These are phyloP conservation scores for Craspedostauros australis DNA, from an alignment of 108 stramenopile species.

Conservation along the genomic window DNA sequence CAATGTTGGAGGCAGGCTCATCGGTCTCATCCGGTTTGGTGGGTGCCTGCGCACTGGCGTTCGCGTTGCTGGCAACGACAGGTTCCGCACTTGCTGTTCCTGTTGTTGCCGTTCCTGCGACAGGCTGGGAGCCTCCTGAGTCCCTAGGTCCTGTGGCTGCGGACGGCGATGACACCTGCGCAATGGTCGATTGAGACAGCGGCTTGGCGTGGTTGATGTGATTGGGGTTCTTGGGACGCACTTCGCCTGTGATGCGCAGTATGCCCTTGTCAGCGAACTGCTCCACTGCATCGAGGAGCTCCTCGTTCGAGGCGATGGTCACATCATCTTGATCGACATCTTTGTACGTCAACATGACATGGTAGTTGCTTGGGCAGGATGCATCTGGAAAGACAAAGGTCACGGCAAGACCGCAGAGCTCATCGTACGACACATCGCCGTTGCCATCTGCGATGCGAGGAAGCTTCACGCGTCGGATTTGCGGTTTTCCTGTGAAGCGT, in stretches of 20 bases:
- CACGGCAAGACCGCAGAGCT: conserved; percentile 35
- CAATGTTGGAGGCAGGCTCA: neutral
- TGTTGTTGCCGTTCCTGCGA: neutral
- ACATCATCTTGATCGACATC: conserved; percentile 71
- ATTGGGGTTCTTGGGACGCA: conserved; percentile 24
- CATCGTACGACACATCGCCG: conserved; percentile 38
- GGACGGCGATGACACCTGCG: too few relatives aligned
- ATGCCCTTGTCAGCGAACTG: conserved; percentile 38
- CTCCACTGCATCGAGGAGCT: conserved; percentile 61
- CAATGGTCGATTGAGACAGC: neutral
- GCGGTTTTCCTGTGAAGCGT: conserved; percentile 17
- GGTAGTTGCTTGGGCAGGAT: conserved; percentile 3
- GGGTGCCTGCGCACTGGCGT: neutral
- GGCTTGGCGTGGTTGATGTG: neutral
- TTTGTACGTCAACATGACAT: conserved; percentile 46
- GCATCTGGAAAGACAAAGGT: conserved; percentile 28
- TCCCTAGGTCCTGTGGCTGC: conserved; percentile 5
- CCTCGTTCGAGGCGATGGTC: conserved; percentile 56
- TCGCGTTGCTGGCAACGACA: neutral
- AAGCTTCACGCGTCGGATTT: conserved; percentile 57
- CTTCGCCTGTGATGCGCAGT: conserved; percentile 40
- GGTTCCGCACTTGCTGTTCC: neutral
- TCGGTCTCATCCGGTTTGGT: neutral
- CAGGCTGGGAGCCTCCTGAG: neutral
- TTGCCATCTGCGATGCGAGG: conserved; percentile 37